A percentile compares a stretch with the other conserved stretches of the same genome.
Conservation (phyloP, 1,284 basidiomycete genomes). For the Tranzscheliella williamsii region DNA sequence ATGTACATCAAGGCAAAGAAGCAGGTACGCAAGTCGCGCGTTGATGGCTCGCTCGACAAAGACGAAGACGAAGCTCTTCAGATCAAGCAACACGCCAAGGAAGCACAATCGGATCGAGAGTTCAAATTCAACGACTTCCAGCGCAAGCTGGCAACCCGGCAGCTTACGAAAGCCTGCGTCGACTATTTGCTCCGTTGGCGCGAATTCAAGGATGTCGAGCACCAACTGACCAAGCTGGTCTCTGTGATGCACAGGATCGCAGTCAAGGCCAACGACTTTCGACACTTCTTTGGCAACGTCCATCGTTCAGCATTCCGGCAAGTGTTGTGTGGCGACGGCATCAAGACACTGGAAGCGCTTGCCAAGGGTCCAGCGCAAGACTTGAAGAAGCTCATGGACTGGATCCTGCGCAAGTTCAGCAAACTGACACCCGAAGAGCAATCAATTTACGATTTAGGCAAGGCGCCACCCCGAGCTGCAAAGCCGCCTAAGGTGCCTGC, state of each 20-base stretch:
- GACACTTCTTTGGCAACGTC: slow-evolving; percentile 43
- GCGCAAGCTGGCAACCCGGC: slow-evolving; percentile 45
- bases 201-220: slow-evolving; percentile 39
- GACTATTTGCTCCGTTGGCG: slow-evolving; percentile 50
- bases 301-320: slow-evolving; percentile 31
- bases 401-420: slow-evolving; percentile 48
- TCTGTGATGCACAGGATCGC: slow-evolving; percentile 54
- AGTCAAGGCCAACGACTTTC: slow-evolving; percentile 47
- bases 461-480: slow-evolving; percentile 32
- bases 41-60: slow-evolving; percentile 34
- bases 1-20: slow-evolving; percentile 54
- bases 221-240: slow-evolving; percentile 49
- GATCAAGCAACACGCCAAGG: slow-evolving; percentile 32
- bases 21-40: slow-evolving; percentile 33
- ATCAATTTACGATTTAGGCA: slow-evolving; percentile 42
- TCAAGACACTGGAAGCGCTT: slow-evolving; percentile 26
- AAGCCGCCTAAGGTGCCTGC: slow-evolving; percentile 40
- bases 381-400: slow-evolving; percentile 49
- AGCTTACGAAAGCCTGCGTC: slow-evolving; percentile 50
- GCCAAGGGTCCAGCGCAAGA: slow-evolving; percentile 27
- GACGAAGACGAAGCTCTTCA: slow-evolving; percentile 33
- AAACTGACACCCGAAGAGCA: slow-evolving; percentile 51
- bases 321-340: slow-evolving; percentile 31
- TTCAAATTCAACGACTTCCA: slow-evolving; percentile 58
- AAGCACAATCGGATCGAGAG: slow-evolving; percentile 43